phyloP scores from a whole-genome alignment of 176 grass and related monocot species.

The Poa annua region DNA sequence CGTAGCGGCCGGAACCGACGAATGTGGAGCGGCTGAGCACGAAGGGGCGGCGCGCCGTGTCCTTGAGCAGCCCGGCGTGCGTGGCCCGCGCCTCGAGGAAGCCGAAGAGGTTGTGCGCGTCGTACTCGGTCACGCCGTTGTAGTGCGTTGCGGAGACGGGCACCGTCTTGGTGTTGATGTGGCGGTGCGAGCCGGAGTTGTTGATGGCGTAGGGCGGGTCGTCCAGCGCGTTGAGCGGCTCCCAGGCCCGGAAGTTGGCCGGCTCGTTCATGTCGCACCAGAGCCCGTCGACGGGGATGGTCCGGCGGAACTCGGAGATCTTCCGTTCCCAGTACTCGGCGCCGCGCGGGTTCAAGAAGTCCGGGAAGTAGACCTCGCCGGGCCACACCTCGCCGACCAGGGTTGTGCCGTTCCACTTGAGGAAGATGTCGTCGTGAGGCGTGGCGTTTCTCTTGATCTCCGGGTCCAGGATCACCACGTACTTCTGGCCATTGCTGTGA shows the following conservation, averaged over 20 bases:
- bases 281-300: constrained; percentile 78
- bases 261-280: constrained; percentile 98
- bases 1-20: constrained; percentile 70
- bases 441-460: constrained; percentile 64
- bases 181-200: constrained; percentile 59
- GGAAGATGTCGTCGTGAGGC: constrained; percentile 66
- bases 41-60: constrained; percentile 74
- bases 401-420: constrained; percentile 68
- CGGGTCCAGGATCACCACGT: constrained; percentile 80
- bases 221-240: constrained; percentile 58
- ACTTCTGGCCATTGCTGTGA: constrained; percentile 83
- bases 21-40: constrained; percentile 82
- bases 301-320: constrained; percentile 66
- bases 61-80: constrained; percentile 47
- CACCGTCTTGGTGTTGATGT: constrained; percentile 61
- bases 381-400: constrained; percentile 84
- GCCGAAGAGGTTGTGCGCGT: constrained; percentile 84
- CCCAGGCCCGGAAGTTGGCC: constrained; percentile 67
- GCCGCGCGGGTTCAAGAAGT: constrained; percentile 71
- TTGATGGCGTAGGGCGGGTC: constrained; percentile 84
- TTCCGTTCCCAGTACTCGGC: constrained; percentile 56
- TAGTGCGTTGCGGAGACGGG: constrained; percentile 69
- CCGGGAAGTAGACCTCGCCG: constrained; percentile 76
- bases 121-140: constrained; percentile 67
- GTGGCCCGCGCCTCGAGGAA: constrained; percentile 76